phyloP scores from a whole-genome alignment of 202 grass and related monocot genomes.

The Brachypodium distachyon region DNA sequence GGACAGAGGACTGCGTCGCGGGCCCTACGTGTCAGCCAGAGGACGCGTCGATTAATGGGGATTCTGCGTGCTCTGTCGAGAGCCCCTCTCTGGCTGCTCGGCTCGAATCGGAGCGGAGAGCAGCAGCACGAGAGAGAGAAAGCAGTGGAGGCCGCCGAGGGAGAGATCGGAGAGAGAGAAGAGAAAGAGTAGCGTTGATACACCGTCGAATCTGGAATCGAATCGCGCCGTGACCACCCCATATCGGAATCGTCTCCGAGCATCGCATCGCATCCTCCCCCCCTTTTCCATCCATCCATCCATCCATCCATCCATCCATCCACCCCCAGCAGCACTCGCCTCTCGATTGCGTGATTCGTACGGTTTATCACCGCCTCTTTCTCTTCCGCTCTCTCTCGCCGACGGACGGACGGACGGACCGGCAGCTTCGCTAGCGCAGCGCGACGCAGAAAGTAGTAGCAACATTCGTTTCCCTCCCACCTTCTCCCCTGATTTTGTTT shows the following conservation, averaged over 20 bases:
- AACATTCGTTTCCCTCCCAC: slow-evolving; percentile 30
- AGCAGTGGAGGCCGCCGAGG: neutral
- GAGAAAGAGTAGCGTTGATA: slow-evolving; percentile 86
- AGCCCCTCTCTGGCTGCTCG: neutral
- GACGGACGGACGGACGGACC: too few species aligned
- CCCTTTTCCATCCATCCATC: too few species aligned
- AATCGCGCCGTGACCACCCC: slow-evolving; percentile 5
- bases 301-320: too few species aligned
- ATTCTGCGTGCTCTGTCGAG: too few species aligned
- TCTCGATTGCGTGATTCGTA: slow-evolving; percentile 80
- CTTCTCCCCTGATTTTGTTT: neutral
- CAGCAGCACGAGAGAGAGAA: neutral
- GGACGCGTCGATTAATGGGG: too few species aligned
- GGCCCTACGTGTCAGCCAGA: neutral
- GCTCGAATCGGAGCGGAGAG: neutral
- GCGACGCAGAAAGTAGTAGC: slow-evolving; percentile 26
- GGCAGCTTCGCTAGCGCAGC: too few species aligned
- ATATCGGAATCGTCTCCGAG: slow-evolving; percentile 40
- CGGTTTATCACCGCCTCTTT: slow-evolving; percentile 89
- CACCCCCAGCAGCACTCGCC: too few species aligned
- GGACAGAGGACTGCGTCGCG: neutral
- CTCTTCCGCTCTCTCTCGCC: slow-evolving; percentile 58
- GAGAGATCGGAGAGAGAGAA: slow-evolving; percentile 14
- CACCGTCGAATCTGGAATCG: slow-evolving; percentile 71
- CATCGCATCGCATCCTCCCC: slow-evolving; percentile 6